Evolutionary conservation across 805 yeast species (phyloP).

Genomic region (Hyphopichia homilentoma): DNA sequence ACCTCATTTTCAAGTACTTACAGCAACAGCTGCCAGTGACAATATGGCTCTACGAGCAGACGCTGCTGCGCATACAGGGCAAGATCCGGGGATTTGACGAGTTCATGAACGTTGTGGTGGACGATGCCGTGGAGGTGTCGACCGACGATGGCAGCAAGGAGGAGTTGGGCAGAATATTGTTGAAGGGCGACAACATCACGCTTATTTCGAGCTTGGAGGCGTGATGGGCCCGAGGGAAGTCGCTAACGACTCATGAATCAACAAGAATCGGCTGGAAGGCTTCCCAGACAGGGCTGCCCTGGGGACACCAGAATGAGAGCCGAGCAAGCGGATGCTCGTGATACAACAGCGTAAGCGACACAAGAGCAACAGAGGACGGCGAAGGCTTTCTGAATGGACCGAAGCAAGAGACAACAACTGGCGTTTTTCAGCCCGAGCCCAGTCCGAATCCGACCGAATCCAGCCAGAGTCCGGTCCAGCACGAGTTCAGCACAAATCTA

Average conservation of each 20-base stretch:
- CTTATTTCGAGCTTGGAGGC: conserved; percentile 48
- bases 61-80: conserved; percentile 73
- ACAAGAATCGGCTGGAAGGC: too few relatives aligned
- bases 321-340: conserved; percentile 1
- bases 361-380: too few relatives aligned
- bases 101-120: conserved; percentile 79
- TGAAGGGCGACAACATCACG: conserved; percentile 94
- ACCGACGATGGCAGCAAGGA: conserved; percentile 47
- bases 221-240: conserved; percentile 7
- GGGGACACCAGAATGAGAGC: conserved; percentile 1
- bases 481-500: too few relatives aligned
- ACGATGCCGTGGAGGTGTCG: conserved; percentile 62
- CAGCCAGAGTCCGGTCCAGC: too few relatives aligned
- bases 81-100: conserved; percentile 92
- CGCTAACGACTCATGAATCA: too few relatives aligned
- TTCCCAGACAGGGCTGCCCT: conserved; percentile 1
- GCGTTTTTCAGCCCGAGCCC: too few relatives aligned
- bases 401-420: too few relatives aligned
- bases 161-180: conserved; percentile 66
- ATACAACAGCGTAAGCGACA: too few relatives aligned
- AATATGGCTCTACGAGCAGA: conserved; percentile 89
- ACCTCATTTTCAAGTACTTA: conserved; percentile 79
- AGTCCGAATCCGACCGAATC: too few relatives aligned
- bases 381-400: too few relatives aligned
- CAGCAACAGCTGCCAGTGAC: conserved; percentile 79